Evolutionary conservation across 371 early-diverging fungal species (phyloP), one percentile per base, ranked within the genome.

Genomic region (Mortierella sp.): DNA sequence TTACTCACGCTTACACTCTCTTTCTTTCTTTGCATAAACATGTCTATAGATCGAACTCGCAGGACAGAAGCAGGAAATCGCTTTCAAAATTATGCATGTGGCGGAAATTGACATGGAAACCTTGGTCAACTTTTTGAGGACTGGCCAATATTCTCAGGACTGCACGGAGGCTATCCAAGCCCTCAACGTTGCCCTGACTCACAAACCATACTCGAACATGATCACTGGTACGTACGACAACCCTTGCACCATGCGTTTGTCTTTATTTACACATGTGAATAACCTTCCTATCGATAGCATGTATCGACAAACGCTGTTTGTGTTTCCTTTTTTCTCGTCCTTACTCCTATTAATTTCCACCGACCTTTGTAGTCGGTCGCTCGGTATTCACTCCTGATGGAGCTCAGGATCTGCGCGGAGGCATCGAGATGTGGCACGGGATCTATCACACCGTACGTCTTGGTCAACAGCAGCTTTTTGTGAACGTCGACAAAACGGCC

Each of bases 341-440:
- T 19, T 10, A 28, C 75, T 45, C 28, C 19, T n/a, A 34, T 26
- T 26, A 3, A 26, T 38, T 5, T 38, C 42, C 5, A 50, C 14
- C 16, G 52, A 38, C 44, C 63, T 70, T 52, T 71, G 55, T 54
- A 89, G 86, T 96, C 92, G 96, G 97, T 48, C 91, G 97, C 6
- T 97, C 96, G 19, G 96, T 96, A 85, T 97, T 92, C 82, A 93
- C 94, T 16, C 92, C 94, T 24, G 89, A 91, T 16, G 91, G 92
- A 50, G 91, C 91, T 0, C 81, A 87, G 38, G 73, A 88, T 7
- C 90, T 93, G 54, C 92, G 92, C 13, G 95, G 95, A 31, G 97
- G 97, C n/a, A 90, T 94, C 31, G 97, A 97, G 87, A 91, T 96
- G 9, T 97, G 97, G 97, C 93, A 94, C 78, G 98, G 98, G 13